A percentile compares a stretch with the other conserved stretches of the same genome.
Evolutionary conservation across 1,139 yeast species (phyloP).

Genomic region (Taiozyma sp.): DNA sequence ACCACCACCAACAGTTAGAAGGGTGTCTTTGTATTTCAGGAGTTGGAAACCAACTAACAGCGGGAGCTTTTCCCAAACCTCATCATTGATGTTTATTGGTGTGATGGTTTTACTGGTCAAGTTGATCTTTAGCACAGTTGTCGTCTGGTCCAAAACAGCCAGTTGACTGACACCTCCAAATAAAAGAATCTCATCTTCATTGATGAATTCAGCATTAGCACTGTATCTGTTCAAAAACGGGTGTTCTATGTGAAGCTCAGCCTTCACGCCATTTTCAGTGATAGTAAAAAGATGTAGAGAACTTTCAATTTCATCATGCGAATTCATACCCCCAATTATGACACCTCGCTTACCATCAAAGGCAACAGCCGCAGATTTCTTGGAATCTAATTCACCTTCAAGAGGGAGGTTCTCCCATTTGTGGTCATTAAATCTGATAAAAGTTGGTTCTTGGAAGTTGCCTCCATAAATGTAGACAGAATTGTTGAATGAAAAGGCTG

Average conservation of each 20-base stretch:
- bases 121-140: constrained; percentile 36
- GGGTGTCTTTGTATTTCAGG: constrained; percentile 22
- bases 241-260: constrained; percentile 8
- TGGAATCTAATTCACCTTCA: constrained; percentile 14
- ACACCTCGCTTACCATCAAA: constrained; percentile 38
- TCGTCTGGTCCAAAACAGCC: constrained; percentile 33
- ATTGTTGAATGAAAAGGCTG: constrained; percentile 33
- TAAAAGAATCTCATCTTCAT: constrained; percentile 33
- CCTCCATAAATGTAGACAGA: constrained; percentile 56
- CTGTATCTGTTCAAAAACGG: constrained; percentile 44
- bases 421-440: constrained; percentile 26
- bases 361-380: constrained; percentile 33
- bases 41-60: constrained; percentile 59
- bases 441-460: constrained; percentile 21
- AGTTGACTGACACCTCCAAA: constrained; percentile 59
- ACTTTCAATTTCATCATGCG: constrained; percentile 29
- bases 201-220: constrained; percentile 30
- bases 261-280: constrained; percentile 12
- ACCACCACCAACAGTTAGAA: constrained; percentile 61
- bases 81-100: constrained; percentile 29
- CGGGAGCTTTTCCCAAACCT: constrained; percentile 42
- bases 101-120: constrained; percentile 20
- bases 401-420: constrained; percentile 16
- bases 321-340: constrained; percentile 51
- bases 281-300: constrained; percentile 33